A percentile compares a stretch with the other conserved stretches of the same genome.
These are phyloP conservation scores for Curvularia hawaiiensis DNA, from an alignment of 2,329 filamentous ascomycete species.

Conservation along the genomic window DNA sequence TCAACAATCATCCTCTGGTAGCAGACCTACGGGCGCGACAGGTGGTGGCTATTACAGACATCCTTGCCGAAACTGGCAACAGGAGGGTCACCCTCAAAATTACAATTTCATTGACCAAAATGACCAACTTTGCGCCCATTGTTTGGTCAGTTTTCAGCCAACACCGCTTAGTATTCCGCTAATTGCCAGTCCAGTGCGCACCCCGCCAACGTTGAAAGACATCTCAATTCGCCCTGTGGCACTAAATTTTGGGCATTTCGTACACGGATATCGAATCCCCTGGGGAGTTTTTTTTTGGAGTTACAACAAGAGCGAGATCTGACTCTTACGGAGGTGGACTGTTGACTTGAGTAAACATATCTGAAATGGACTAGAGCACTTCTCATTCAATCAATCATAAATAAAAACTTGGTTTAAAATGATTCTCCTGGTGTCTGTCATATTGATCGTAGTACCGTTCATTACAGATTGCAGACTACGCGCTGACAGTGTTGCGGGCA, in stretches of 20 bases:
- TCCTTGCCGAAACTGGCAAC: conserved; percentile 26
- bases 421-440: background rate
- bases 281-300: background rate
- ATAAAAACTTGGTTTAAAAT: too few relatives aligned
- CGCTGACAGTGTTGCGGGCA: too few relatives aligned
- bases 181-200: conserved; percentile 29
- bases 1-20: conserved; percentile 24
- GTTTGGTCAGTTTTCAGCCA: conserved; percentile 27
- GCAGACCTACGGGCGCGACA: conserved; percentile 31
- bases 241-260: background rate
- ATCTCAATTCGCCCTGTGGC: background rate
- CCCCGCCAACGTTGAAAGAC: conserved; percentile 23
- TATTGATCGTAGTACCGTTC: background rate
- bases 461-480: background rate
- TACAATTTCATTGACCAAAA: conserved; percentile 27
- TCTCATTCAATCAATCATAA: background rate
- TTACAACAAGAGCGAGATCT: background rate
- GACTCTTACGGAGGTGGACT: background rate
- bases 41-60: conserved; percentile 30
- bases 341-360: background rate
- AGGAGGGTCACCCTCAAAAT: conserved; percentile 27
- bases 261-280: background rate
- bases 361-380: background rate
- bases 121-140: conserved; percentile 29
- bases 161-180: conserved; percentile 21